Base-by-base conservation (phyloP, 1,284 basidiomycete species). In the Marasmius fiardii region DNA sequence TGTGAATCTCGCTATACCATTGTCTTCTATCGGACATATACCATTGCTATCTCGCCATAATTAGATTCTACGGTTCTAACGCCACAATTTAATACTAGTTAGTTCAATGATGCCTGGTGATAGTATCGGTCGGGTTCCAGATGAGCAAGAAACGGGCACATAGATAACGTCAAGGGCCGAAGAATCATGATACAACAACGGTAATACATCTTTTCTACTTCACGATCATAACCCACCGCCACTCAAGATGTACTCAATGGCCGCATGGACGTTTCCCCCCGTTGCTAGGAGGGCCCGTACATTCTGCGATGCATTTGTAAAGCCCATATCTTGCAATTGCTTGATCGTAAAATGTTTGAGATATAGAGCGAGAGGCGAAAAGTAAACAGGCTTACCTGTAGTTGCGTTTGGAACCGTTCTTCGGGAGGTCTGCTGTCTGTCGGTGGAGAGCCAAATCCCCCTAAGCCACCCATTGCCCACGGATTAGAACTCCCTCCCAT, bases 321-420 rank as follows among this genome's bases (percentile, higher is more conserved):
- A 92, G 1, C 91, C 90, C 90, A 93, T 93, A 57, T 90, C 91
- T 72, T 92, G 88, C 62, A 95, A 68, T 82, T 94, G 92, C 87
- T 92, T 61, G 43, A 31, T 47, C 52, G 8, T 53, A 51, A 43
- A 33, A 43, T 18, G 10, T 39, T 21, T 16, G 7, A 39, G 23
- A 33, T 54, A 35, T 24, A 14, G 26, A 45, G 43, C 26, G 16
- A 39, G 37, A 5, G 18, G 44, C 11, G 47, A 10, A 58, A 3
- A 66, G 21, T 43, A 43, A 43, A 23, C 1, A 28, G 37, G 54
- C 80, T 7, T 24, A 86, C 88, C 78, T 87, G 85, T 11, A 95
- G 74, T 68, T 95, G 92, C 12, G 88, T 85, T 65, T 94, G 89
- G 78, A 92, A 96, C 53, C 93, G 77, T 73, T 95, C 93, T 69